A percentile compares a stretch with the other conserved stretches of the same genome.
Conservation (phyloP, 208 protist genomes). For the Strigomonas galati region DNA sequence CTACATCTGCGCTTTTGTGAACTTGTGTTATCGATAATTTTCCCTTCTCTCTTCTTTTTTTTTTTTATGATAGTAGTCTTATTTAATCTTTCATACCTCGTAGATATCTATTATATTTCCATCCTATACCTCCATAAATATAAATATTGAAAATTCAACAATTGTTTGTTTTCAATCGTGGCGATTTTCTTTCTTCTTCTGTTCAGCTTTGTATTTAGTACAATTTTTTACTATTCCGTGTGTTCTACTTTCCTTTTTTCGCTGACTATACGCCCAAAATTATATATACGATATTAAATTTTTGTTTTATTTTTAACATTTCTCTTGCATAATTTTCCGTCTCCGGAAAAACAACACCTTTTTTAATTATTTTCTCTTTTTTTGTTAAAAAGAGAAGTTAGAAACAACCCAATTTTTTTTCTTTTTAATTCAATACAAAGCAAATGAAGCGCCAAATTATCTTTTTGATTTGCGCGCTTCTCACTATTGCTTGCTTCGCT, state of each 20-base stretch:
- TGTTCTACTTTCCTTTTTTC: neutral
- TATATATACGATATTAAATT: no score
- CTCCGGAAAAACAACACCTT: no score
- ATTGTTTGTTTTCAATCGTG: neutral
- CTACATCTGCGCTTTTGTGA: no score
- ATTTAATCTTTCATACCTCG: conserved; percentile 5
- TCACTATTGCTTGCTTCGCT: conserved; percentile 25
- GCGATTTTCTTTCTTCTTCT: neutral
- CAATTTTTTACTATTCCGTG: no score
- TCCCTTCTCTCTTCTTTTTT: conserved; percentile 11
- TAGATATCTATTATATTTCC: neutral
- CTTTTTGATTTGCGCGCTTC: conserved; percentile 26
- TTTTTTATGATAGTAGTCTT: neutral
- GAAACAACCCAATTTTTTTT: no score
- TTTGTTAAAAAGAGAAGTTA: no score
- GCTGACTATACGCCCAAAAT: no score
- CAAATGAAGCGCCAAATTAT: conserved; percentile 8
- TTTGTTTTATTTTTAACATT: no score
- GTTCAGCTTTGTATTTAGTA: neutral
- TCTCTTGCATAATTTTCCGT: no score
- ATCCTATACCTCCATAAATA: neutral
- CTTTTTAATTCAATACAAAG: no score
- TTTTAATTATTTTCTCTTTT: neutral
- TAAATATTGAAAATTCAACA: neutral
- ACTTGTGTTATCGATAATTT: neutral